phyloP scores from a whole-genome alignment of 768 basidiomycete species.

The Russula emetica region DNA sequence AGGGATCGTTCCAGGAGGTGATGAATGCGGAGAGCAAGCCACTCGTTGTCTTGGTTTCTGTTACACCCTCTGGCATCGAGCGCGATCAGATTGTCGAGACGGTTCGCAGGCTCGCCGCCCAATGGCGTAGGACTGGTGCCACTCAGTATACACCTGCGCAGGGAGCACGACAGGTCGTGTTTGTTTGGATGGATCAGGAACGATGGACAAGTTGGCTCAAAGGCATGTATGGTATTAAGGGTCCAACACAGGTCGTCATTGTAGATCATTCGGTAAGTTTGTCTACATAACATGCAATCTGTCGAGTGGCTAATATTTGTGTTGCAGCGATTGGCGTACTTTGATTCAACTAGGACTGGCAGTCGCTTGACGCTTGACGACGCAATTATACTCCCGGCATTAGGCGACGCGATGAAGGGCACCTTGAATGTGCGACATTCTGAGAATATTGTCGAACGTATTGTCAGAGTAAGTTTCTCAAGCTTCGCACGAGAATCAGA shows the following conservation, averaged over 20 bases:
- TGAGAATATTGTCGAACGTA: conserved; percentile 64
- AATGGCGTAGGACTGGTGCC: conserved; percentile 52
- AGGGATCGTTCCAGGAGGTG: conserved; percentile 75
- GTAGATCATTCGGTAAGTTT: conserved; percentile 72
- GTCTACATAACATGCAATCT: neutral
- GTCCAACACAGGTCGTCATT: conserved; percentile 52
- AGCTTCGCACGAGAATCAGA: neutral
- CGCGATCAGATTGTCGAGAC: conserved; percentile 44
- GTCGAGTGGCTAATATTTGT: conserved; percentile 2
- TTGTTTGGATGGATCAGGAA: conserved; percentile 84
- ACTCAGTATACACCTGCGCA: conserved; percentile 28
- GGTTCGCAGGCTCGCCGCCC: conserved; percentile 49
- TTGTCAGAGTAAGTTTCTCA: conserved; percentile 51
- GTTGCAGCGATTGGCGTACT: conserved; percentile 66
- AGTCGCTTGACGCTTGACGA: conserved; percentile 52
- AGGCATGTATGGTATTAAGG: conserved; percentile 76
- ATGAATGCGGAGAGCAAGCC: conserved; percentile 78
- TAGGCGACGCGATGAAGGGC: conserved; percentile 60
- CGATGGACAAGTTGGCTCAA: conserved; percentile 88
- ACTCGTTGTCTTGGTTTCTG: conserved; percentile 72
- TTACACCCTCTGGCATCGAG: conserved; percentile 33
- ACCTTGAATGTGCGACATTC: conserved; percentile 55
- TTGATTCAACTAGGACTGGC: conserved; percentile 58
- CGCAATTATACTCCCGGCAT: conserved; percentile 57
- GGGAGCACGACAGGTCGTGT: conserved; percentile 58